Percentiles rank a stretch among this genome's conserved stretches.
These are phyloP conservation scores for Trichomonascaceae sp. DNA, from an alignment of 1,139 yeast genomes.

Conservation along the genomic window DNA sequence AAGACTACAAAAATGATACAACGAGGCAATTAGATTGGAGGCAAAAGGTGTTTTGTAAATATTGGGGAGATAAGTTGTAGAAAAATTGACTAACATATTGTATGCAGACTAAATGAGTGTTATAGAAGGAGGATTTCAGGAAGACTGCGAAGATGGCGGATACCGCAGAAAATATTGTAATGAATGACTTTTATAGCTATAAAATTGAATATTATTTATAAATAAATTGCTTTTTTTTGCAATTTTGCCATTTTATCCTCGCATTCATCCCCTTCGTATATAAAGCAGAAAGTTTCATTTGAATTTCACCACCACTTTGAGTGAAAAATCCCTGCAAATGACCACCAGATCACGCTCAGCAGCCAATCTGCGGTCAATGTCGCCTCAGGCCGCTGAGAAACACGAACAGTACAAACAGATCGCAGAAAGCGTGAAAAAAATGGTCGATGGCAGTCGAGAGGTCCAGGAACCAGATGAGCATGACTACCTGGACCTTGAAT, in stretches of 20 bases:
- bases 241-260: neutral
- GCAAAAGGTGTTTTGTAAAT: constrained; percentile 44
- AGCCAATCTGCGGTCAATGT: constrained; percentile 1
- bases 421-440: neutral
- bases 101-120: neutral
- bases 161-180: neutral
- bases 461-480: neutral
- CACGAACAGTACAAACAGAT: constrained; percentile 3
- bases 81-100: constrained; percentile 10
- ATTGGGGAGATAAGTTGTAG: constrained; percentile 53
- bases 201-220: neutral
- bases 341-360: constrained; percentile 4
- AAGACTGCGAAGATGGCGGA: neutral
- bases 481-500: neutral
- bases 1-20: constrained; percentile 50
- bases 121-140: neutral
- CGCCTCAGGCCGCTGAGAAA: constrained; percentile 2
- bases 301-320: too few relatives aligned
- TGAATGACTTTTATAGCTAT: neutral
- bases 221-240: neutral
- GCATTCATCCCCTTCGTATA: too few relatives aligned
- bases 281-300: too few relatives aligned
- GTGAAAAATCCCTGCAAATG: neutral
- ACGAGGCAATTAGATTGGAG: constrained; percentile 59
- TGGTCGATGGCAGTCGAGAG: neutral